Evolutionary conservation across 2,329 filamentous ascomycete genomes (phyloP).

Genomic region (Clonostachys byssicola): DNA sequence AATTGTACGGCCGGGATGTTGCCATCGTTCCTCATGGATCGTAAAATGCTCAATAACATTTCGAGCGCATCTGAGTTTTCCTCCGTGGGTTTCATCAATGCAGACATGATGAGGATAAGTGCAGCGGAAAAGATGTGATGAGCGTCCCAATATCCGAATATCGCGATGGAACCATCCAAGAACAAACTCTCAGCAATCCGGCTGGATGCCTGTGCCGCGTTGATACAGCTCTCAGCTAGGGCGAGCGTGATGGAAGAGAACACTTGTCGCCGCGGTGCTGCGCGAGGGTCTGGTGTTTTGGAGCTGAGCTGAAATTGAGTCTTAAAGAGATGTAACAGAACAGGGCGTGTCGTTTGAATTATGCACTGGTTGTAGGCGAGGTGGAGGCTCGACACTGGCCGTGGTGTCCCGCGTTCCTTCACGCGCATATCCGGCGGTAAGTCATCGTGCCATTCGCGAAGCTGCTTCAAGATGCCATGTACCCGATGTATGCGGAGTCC

Average conservation of each 20-base stretch:
- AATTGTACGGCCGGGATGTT: conserved; percentile 20
- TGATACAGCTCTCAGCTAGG: conserved; percentile 23
- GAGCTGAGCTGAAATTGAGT: conserved; percentile 14
- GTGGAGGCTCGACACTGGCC: conserved; percentile 17
- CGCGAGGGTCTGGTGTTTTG: background rate
- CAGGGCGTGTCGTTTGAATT: conserved; percentile 22
- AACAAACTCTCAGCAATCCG: conserved; percentile 16
- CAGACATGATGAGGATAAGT: conserved; percentile 21
- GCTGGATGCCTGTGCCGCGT: conserved; percentile 17
- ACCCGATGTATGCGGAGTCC: conserved; percentile 19
- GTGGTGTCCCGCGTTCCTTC: conserved; percentile 13
- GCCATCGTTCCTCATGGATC: conserved; percentile 19
- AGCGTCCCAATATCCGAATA: conserved; percentile 23
- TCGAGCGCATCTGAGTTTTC: conserved; percentile 18
- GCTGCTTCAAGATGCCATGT: conserved; percentile 17
- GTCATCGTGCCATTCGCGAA: conserved; percentile 18
- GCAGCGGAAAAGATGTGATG: conserved; percentile 23
- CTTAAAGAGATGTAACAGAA: conserved; percentile 21
- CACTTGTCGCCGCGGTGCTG: conserved; percentile 8
- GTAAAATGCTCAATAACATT: conserved; percentile 17
- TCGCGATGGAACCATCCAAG: conserved; percentile 13
- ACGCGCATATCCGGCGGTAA: conserved; percentile 13
- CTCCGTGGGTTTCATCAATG: conserved; percentile 17
- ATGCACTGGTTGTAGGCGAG: conserved; percentile 26
- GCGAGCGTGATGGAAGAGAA: conserved; percentile 22